Conservation (phyloP, 2,329 filamentous ascomycete species). For the Ophiocordyceps polyrhachis-furcata region DNA sequence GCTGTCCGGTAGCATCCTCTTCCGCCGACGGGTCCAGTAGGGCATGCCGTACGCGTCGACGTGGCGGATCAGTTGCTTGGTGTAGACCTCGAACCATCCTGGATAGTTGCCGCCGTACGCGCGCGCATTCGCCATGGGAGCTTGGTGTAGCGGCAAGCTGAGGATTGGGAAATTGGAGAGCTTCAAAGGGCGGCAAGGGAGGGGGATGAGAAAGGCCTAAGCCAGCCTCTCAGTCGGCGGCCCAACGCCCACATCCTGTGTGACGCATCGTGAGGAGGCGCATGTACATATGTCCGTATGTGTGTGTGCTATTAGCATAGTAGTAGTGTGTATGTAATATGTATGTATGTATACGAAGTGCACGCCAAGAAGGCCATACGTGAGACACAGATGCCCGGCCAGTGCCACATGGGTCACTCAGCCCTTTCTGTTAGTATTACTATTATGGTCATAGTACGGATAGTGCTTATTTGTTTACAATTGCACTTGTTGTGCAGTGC, state of each 20-base stretch:
- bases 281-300: too few species aligned
- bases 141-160: not conserved
- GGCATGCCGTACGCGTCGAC: slow-evolving; percentile 6
- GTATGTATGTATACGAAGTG: too few species aligned
- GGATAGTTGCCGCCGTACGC: not conserved
- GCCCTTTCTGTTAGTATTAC: too few species aligned
- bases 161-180: not conserved
- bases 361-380: too few species aligned
- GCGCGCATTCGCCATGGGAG: not conserved
- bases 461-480: too few species aligned
- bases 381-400: too few species aligned
- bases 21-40: slow-evolving; percentile 9
- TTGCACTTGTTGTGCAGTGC: too few species aligned
- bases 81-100: not conserved
- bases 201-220: not conserved
- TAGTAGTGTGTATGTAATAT: too few species aligned
- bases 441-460: too few species aligned
- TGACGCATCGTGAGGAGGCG: not conserved
- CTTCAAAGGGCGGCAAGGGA: not conserved
- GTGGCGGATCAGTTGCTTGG: slow-evolving; percentile 4
- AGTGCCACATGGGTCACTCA: too few species aligned
- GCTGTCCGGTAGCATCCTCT: slow-evolving; percentile 4
- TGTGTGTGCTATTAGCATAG: too few species aligned
- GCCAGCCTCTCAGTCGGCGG: not conserved
- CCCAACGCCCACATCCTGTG: not conserved